A percentile compares a stretch with the other conserved stretches of the same genome.
phyloP scores from a whole-genome alignment of 2,329 filamentous ascomycete genomes.

The Penicillium glabrum region DNA sequence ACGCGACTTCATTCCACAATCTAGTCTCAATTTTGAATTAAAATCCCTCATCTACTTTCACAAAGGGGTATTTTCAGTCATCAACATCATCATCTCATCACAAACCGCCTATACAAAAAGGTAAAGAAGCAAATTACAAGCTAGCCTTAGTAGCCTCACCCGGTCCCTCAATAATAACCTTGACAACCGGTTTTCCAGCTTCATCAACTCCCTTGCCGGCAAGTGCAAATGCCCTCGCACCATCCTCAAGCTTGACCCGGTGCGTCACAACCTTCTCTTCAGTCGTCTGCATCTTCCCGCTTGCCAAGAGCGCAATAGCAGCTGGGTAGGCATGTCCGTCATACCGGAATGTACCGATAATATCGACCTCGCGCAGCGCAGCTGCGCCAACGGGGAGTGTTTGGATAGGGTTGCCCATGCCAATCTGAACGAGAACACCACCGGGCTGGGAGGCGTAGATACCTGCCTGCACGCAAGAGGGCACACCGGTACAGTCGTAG shows the following conservation, averaged over 20 bases:
- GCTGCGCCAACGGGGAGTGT: constrained; percentile 55
- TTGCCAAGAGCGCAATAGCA: constrained; percentile 54
- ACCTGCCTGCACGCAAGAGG: constrained; percentile 46
- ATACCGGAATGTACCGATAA: constrained; percentile 59
- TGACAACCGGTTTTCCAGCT: constrained; percentile 53
- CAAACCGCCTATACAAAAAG: neutral
- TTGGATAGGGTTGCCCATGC: constrained; percentile 58
- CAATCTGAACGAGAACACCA: constrained; percentile 55
- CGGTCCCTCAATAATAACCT: constrained; percentile 49
- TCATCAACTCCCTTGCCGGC: constrained; percentile 54
- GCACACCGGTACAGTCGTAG: constrained; percentile 49
- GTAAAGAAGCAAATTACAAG: constrained; percentile 4
- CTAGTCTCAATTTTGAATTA: neutral
- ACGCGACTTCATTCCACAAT: too few species aligned
- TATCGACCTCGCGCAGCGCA: constrained; percentile 57
- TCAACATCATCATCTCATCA: constrained; percentile 6
- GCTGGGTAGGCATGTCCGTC: constrained; percentile 54
- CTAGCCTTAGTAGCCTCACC: constrained; percentile 4
- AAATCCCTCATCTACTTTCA: constrained; percentile 2
- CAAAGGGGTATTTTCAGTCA: constrained; percentile 23
- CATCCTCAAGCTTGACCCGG: constrained; percentile 48
- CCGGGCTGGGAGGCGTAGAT: constrained; percentile 50
- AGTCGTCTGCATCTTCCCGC: constrained; percentile 50
- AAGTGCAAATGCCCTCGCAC: constrained; percentile 52
- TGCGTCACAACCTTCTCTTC: constrained; percentile 56